Evolutionary conservation across 2,329 filamentous ascomycete species (phyloP).

Genomic region (Curvularia sp.): DNA sequence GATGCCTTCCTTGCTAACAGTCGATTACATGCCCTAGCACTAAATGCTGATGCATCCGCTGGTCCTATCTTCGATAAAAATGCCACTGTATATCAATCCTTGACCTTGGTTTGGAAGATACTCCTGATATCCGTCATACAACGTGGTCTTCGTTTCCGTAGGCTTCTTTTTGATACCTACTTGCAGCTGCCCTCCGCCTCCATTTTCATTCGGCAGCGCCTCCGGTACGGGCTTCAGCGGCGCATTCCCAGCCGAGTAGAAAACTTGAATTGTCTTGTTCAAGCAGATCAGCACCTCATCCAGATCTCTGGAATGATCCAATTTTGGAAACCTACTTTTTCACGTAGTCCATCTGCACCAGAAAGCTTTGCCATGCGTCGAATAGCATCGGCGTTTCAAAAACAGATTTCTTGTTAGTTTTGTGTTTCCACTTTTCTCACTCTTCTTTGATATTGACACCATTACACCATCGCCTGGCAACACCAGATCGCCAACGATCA

Average conservation of each 20-base stretch:
- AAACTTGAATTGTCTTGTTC: constrained; percentile 35
- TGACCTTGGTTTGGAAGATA: constrained; percentile 24
- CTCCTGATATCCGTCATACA: constrained; percentile 41
- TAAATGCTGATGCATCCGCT: constrained; percentile 32
- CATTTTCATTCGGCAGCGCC: constrained; percentile 30
- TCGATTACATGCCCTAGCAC: neutral
- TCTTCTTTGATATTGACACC: constrained; percentile 24
- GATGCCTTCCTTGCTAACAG: neutral
- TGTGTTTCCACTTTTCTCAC: constrained; percentile 32
- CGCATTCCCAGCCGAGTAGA: constrained; percentile 29
- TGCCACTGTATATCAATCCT: constrained; percentile 42
- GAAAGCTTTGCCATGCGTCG: constrained; percentile 40
- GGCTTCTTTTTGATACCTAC: constrained; percentile 42
- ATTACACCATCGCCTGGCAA: constrained; percentile 31
- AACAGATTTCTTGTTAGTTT: constrained; percentile 32
- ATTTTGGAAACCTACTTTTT: constrained; percentile 26
- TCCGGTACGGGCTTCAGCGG: constrained; percentile 25
- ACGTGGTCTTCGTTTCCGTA: constrained; percentile 37
- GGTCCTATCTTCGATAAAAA: constrained; percentile 42
- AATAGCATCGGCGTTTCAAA: constrained; percentile 23
- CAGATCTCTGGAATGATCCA: neutral
- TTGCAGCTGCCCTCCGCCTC: constrained; percentile 38
- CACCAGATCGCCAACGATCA: constrained; percentile 32
- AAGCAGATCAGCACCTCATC: constrained; percentile 9
- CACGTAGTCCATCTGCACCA: constrained; percentile 31